Evolutionary conservation across 371 early-diverging fungal genomes (phyloP).

Genomic region (Basidiobolus meristosporus): DNA sequence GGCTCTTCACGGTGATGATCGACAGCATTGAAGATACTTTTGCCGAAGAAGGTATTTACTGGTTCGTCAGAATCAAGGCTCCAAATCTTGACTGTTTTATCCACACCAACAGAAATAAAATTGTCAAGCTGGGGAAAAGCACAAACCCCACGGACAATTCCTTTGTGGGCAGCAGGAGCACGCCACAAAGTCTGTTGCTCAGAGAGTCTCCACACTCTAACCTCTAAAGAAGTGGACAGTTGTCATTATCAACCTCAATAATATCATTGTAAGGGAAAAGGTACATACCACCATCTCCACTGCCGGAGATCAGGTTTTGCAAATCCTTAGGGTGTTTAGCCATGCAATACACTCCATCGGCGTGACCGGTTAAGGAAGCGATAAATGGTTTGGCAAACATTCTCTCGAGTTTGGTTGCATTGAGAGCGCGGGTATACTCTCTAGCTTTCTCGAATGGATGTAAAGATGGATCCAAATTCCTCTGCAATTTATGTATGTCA

Average conservation of each 20-base stretch:
- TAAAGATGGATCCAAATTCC: slow-evolving; percentile 76
- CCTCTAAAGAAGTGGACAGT: slow-evolving; percentile 5
- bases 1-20: slow-evolving; percentile 66
- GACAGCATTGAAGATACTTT: slow-evolving; percentile 55
- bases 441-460: slow-evolving; percentile 94
- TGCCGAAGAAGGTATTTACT: slow-evolving; percentile 52
- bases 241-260: too few species aligned
- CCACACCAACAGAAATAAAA: slow-evolving; percentile 8
- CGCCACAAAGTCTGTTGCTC: slow-evolving; percentile 1
- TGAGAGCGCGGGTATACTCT: slow-evolving; percentile 95
- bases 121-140: slow-evolving; percentile 1
- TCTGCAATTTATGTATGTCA: slow-evolving; percentile 77
- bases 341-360: slow-evolving; percentile 93
- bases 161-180: slow-evolving; percentile 4
- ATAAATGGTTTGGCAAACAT: slow-evolving; percentile 98
- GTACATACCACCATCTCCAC: slow-evolving; percentile 77
- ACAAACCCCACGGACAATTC: slow-evolving; percentile 7
- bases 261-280: too few species aligned
- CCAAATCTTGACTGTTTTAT: slow-evolving; percentile 10
- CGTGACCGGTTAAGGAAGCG: slow-evolving; percentile 72
- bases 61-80: slow-evolving; percentile 11
- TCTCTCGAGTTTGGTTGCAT: slow-evolving; percentile 88
- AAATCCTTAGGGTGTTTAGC: slow-evolving; percentile 76
- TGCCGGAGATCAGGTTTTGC: slow-evolving; percentile 66
- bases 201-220: slow-evolving; percentile 5